Base-by-base conservation (phyloP, 495 filamentous ascomycete genomes). In the Penicillium odoratum region DNA sequence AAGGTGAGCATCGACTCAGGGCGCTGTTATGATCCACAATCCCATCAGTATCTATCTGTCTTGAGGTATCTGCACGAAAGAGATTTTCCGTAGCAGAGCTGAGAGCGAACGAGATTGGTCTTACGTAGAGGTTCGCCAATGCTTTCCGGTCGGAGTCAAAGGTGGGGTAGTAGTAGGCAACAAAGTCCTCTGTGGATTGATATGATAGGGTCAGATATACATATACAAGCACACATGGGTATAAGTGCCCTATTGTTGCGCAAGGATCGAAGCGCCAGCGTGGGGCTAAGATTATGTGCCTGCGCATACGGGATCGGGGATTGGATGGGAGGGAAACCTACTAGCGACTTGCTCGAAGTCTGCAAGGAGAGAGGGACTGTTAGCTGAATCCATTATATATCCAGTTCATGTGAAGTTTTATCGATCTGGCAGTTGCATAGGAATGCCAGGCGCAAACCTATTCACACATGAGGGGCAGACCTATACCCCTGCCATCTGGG, bases 1-100 rank as follows among this genome's bases (percentile, higher is more conserved):
- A 97, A 98, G 28, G 93, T 98, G 79, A 98, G 80, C 88, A 95
- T 95, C 43, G 94, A 98, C 44, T 87, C 69, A 1, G 87, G 83
- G 57, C 91, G 86, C 93, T 98, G 52, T 69, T 16, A 25, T 21
- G 36, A 33, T 25, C 15, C 18, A 61, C 57, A 31, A 25, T 48
- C 46, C 33, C 15, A 26, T 58, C 33, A 38, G 51, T 9, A 52
- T 52, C 26, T 29, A 34, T 48, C 21, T 36, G 13, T 7, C 13
- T 28, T 11, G 6, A 13, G 29, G 4, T 33, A 33, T 45, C 34
- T 52, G 49, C 33, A 45, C 18, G 7, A 26, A 21, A 18, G 28
- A 33, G 33, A 28, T 4, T 8, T 16, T 13, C n/a, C 4, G 15
- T 13, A 13, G 4, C 38, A 4, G 4, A 15, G 6, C 7, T 16